These are phyloP conservation scores for Mycena rosella DNA, from an alignment of 768 basidiomycete species.

Conservation along the genomic window DNA sequence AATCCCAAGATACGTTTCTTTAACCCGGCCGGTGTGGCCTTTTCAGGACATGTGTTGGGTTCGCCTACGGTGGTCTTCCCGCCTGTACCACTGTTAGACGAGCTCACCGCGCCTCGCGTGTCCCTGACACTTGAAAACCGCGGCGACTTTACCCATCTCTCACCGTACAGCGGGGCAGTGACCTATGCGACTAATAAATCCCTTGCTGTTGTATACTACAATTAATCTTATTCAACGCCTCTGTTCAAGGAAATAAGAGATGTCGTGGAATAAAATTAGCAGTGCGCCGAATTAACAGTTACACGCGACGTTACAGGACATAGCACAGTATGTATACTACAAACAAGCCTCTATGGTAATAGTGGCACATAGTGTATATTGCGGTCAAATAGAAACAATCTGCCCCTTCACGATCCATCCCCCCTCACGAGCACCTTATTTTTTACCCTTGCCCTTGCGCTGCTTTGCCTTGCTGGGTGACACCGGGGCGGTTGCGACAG, in stretches of 20 bases:
- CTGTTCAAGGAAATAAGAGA: too few species aligned
- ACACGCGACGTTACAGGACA: background rate
- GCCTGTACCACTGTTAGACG: background rate
- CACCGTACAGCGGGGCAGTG: conserved; percentile 7
- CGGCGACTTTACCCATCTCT: conserved; percentile 6
- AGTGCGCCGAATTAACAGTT: background rate
- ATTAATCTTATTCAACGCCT: too few species aligned
- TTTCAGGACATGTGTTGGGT: background rate
- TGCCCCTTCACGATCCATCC: background rate
- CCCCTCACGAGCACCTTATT: conserved; percentile 9
- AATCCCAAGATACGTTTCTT: background rate
- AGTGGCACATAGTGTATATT: background rate
- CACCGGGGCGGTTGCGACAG: conserved; percentile 23
- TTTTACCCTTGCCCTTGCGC: conserved; percentile 50
- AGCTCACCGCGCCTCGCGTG: too few species aligned
- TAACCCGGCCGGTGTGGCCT: background rate
- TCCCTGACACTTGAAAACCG: background rate
- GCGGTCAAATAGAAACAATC: background rate
- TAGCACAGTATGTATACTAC: conserved; percentile 1
- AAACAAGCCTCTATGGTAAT: background rate
- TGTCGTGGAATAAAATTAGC: background rate
- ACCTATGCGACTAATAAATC: background rate
- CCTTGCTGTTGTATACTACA: conserved; percentile 6
- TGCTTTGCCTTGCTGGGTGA: conserved; percentile 44
- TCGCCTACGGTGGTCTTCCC: background rate